Evolutionary conservation across 257 asterid species (phyloP).

Genomic region (Solanum chmielewskii): DNA sequence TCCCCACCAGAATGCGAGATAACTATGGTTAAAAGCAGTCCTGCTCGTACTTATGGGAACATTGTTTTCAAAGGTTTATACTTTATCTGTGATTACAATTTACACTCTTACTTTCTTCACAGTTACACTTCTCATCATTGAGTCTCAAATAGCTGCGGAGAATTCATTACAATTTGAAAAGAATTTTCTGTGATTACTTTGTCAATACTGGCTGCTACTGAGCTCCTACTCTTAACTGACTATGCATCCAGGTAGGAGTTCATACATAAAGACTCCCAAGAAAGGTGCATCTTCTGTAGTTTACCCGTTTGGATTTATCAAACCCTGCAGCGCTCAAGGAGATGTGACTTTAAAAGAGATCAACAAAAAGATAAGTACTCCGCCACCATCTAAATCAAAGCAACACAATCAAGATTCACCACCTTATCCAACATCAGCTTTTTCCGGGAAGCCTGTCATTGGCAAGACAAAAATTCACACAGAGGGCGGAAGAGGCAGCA

Average conservation of each 20-base stretch:
- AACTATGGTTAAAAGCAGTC: background rate
- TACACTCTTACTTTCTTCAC: background rate
- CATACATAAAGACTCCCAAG: background rate
- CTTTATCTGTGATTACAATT: background rate
- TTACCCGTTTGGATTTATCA: slow-evolving; percentile 21
- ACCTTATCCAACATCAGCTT: slow-evolving; percentile 23
- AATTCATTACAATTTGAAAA: background rate
- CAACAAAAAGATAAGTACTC: slow-evolving; percentile 11
- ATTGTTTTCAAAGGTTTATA: slow-evolving; percentile 9
- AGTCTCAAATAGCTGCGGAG: background rate
- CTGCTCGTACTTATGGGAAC: background rate
- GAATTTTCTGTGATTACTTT: background rate
- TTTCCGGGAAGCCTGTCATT: slow-evolving; percentile 26
- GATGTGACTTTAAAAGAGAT: slow-evolving; percentile 26
- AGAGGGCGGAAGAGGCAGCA: slow-evolving; percentile 22
- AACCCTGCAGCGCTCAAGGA: slow-evolving; percentile 20
- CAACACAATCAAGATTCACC: slow-evolving; percentile 1
- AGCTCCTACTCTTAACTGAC: background rate
- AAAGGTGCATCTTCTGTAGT: slow-evolving; percentile 13
- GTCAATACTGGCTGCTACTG: background rate
- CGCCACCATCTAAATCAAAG: background rate
- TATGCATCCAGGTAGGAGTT: slow-evolving; percentile 15
- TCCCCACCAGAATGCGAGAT: background rate
- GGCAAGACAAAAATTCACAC: slow-evolving; percentile 19
- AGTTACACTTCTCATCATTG: background rate